Evolutionary conservation across 352 stramenopile genomes (phyloP), one percentile per base, ranked within the genome.

Genomic region (Phytopythium aichiense): DNA sequence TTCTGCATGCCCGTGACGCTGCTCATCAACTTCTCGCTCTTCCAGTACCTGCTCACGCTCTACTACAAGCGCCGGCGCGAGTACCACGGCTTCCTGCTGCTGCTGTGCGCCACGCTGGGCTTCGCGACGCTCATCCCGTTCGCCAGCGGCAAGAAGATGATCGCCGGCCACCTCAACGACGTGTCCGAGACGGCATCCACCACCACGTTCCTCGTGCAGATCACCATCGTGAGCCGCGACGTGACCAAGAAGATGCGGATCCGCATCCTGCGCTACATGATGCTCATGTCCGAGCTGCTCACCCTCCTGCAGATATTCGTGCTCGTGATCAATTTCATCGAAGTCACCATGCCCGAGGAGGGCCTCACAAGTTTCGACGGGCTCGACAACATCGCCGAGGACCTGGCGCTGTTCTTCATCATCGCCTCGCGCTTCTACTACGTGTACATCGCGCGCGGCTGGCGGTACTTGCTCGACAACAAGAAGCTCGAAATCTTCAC

Each of bases 141-240:
- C 37, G 54, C 37, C 11, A 60, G 35, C 6, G 22, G 22, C 23
- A 50, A 51, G 11, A 9, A 3, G 7, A 9, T 12, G 5, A 23
- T 16, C 28, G 23, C 54, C 2, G 38, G 18, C 23, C 52, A 58
- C 31, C 38, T 79, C 22, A 77, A 77, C 56, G 62, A 77, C 48
- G 67, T 77, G 13, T 80, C 72, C 12, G 69, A 77, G 67, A 66
- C 70, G 50, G 68, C 64, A 13, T 66, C 69, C 1, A 55, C 70
- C 38, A 25, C 76, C 12, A 76, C 64, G 16, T 79, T 81, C 59
- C 65, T 76, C 8, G 66, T 77, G 4, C 73, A 79, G 51, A 79
- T 81, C 63, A 76, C 71, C 0, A 66, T 77, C 8, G 67, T 81
- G 22, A 67, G 67, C 20, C 55, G 59, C 22, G 70, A 63, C 30